A percentile compares a stretch with the other conserved stretches of the same genome.
These are phyloP conservation scores for Saccharomyces hybrid DNA, from an alignment of 1,139 yeast species.

Conservation along the genomic window DNA sequence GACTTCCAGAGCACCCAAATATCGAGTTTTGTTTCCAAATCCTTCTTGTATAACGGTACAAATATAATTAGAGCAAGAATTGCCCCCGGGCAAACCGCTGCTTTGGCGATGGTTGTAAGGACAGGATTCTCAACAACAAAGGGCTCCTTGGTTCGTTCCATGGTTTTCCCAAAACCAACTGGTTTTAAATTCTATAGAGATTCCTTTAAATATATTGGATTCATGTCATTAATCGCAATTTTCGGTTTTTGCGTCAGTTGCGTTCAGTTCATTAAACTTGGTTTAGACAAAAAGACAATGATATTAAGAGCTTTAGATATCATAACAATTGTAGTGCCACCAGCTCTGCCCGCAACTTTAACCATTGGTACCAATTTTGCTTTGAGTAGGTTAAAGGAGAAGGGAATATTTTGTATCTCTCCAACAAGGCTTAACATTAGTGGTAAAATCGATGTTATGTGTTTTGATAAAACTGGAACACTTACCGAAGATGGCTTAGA, in stretches of 20 bases:
- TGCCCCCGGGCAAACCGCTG: conserved; percentile 42
- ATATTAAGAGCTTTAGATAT: conserved; percentile 85
- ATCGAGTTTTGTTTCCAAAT: conserved; percentile 61
- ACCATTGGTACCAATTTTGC: conserved; percentile 97
- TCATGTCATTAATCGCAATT: conserved; percentile 80
- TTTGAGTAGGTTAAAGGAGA: conserved; percentile 58
- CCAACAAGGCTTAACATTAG: conserved; percentile 93
- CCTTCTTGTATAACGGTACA: conserved; percentile 82
- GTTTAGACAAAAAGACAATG: conserved; percentile 61
- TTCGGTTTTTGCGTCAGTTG: conserved; percentile 82
- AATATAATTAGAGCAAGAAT: conserved; percentile 75
- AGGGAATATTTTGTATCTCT: conserved; percentile 76
- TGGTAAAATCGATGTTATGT: conserved; percentile 81
- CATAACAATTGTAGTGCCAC: conserved; percentile 95
- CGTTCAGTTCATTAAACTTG: conserved; percentile 69
- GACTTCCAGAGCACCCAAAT: conserved; percentile 49
- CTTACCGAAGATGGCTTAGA: conserved; percentile 94
- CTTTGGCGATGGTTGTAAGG: conserved; percentile 77
- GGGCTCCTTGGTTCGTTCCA: conserved; percentile 89
- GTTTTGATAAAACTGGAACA: conserved; percentile 97
- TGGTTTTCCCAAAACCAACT: conserved; percentile 92
- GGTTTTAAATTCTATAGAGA: conserved; percentile 92
- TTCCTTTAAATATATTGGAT: conserved; percentile 91
- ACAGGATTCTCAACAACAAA: conserved; percentile 95
- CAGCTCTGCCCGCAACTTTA: conserved; percentile 94